These are phyloP conservation scores for Aspergillus aculeatus DNA, from an alignment of 2,329 filamentous ascomycete species.

Conservation along the genomic window DNA sequence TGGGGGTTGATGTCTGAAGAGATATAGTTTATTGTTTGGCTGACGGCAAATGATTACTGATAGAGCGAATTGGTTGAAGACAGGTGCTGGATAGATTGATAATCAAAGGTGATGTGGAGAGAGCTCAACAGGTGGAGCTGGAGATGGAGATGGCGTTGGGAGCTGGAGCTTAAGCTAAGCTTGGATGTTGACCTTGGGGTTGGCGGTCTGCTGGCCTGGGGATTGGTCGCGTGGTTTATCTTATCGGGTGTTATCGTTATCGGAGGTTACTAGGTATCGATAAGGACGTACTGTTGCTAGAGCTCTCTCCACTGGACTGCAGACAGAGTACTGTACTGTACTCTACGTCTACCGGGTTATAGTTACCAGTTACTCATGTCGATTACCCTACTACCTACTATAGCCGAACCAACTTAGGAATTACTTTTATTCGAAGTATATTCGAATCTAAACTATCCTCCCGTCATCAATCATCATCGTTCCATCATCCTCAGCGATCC, in stretches of 20 bases:
- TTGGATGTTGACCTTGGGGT: not conserved
- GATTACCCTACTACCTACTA: not conserved
- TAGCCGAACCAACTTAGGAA: not conserved
- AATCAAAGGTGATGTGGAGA: not conserved
- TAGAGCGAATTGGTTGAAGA: not conserved
- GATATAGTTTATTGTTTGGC: no score
- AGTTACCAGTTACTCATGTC: no score
- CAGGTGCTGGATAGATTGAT: no score
- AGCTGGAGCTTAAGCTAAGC: not conserved
- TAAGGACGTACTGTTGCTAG: not conserved
- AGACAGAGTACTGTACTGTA: no score
- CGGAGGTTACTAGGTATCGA: not conserved
- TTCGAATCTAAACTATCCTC: not conserved
- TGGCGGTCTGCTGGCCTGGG: not conserved
- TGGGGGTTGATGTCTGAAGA: no score
- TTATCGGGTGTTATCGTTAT: not conserved
- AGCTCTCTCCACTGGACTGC: no score
- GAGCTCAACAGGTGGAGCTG: not conserved
- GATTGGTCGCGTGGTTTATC: not conserved
- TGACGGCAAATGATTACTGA: no score
- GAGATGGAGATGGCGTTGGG: not conserved
- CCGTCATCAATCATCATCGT: constrained; percentile 8
- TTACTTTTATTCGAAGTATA: not conserved
- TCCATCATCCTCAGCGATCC: constrained; percentile 2
- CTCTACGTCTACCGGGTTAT: no score